Base-by-base conservation (phyloP, 768 basidiomycete genomes). In the Russula emetica region DNA sequence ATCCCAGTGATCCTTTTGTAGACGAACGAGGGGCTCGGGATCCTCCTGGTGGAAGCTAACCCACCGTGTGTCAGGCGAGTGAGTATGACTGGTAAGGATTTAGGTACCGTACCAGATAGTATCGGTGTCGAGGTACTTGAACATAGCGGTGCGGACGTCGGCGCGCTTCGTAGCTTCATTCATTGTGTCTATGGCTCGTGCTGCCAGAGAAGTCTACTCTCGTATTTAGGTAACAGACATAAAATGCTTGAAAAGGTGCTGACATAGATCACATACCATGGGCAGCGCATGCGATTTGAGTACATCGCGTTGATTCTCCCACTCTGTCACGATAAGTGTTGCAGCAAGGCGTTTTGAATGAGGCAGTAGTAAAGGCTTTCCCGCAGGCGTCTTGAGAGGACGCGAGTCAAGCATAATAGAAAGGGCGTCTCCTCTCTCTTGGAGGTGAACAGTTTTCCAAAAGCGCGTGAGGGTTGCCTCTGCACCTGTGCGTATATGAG, bases 41-140 rank as follows among this genome's bases (percentile, higher is more conserved):
- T 85, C 78, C 53, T 90, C 83, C 71, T 91, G 83, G 69, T 91
- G 88, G 77, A 95, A 97, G 71, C 93, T 95, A 70, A 32, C 16
- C 18, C 66, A 55, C 60, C 54, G 26, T 55, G 6, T 26, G 57
- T 63, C 58, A 24, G 13, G 50, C 57, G 58, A 24, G 58, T 20
- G 36, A 36, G 18, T 13, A 18, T 30, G 40, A 38, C 32, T 26
- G 58, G 42, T 18, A 52, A 40, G 60, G 57, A 42, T 9, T 47
- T 24, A 60, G 55, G 40, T 22, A 24, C 71, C 78, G 60, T 64
- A 92, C 93, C 91, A 94, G 64, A 97, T 83, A 1, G 97, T 94
- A 73, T 99, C 97, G 2, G 96, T 98, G 71, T 97, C 92, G 34
- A 98, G 77, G 75, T 97, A 98, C 62, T 85, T 83, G 49, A 97